Conservation (phyloP, 257 asterid species). For the Nicotiana paniculata region DNA sequence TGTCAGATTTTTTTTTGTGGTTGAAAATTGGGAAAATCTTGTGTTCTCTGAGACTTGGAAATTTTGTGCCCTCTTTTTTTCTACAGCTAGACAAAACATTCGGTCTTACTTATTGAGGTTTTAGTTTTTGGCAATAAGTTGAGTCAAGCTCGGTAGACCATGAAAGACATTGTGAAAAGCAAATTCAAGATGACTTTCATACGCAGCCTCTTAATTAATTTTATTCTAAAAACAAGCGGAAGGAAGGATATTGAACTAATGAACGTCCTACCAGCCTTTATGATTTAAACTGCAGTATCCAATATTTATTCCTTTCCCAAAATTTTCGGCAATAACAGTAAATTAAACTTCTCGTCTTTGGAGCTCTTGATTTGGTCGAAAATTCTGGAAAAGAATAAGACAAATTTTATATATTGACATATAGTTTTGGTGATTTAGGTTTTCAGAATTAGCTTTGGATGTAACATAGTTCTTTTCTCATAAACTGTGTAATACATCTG, state of each 20-base stretch:
- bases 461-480: neutral
- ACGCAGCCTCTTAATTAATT: neutral
- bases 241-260: neutral
- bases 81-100: neutral
- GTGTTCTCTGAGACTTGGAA: neutral
- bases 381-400: neutral
- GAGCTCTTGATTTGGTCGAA: neutral
- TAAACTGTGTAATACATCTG: neutral
- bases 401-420: neutral
- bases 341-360: neutral
- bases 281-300: neutral
- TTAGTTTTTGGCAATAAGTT: neutral
- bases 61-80: neutral
- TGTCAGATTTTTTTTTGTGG: neutral
- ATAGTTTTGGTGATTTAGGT: neutral
- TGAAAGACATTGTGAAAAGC: neutral
- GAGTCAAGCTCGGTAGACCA: slow-evolving; percentile 2
- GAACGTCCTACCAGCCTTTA: neutral
- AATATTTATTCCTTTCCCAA: neutral
- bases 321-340: neutral
- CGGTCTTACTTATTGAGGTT: neutral
- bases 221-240: neutral
- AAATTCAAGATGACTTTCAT: neutral
- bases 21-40: neutral
- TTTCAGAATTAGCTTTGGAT: neutral